Base-by-base conservation (phyloP, 495 filamentous ascomycete species). In the Glutinoglossum americanum region DNA sequence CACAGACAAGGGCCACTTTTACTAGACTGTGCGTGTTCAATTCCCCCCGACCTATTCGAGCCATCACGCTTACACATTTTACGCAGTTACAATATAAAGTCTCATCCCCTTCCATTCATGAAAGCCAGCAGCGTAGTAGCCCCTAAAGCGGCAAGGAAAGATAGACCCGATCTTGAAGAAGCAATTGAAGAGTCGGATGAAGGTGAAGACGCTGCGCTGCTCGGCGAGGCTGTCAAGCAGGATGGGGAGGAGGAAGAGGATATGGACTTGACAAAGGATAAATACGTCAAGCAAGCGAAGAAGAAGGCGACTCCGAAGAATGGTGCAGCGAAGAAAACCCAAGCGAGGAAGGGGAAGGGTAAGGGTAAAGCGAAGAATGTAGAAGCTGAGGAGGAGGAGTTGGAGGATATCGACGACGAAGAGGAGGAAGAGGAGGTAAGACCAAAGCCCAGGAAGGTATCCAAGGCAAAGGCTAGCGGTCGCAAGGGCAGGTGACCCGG, bases 31-130 rank as follows among this genome's bases (percentile, higher is more conserved):
- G 69, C 72, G 82, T 76, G 51, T 11, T 26, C 35, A 26, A 55
- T 55, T 8, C 4, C 28, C 21, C 32, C 37, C 2, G 23, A 17
- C 9, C 19, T 10, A n/a, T 13, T 30, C 28, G 51, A n/a, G 4
- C 23, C 11, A 8, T 17, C 54, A n/a, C 11, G 49, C 49, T 53
- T 15, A 53, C 15, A 8, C 11, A 53, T 28, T 25, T 51, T n/a
- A 13, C 17, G 51, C 59, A 86, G 83, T 56, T 98, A 98, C 67
- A 98, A 98, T 62, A 66, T 74, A 47, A 80, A 78, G 67, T 83
- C 85, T 1, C 92, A 99, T 65, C 93, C 90, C 0, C 69, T 97
- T 51, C 89, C 92, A 3, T 99, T 94, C 72, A 94, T 96, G 80
- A 95, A 94, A 70, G 85, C 89, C 9, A 84, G 78, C 69, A 82